phyloP scores from a whole-genome alignment of 1,284 basidiomycete genomes.

The Trichosporon coremiiforme region DNA sequence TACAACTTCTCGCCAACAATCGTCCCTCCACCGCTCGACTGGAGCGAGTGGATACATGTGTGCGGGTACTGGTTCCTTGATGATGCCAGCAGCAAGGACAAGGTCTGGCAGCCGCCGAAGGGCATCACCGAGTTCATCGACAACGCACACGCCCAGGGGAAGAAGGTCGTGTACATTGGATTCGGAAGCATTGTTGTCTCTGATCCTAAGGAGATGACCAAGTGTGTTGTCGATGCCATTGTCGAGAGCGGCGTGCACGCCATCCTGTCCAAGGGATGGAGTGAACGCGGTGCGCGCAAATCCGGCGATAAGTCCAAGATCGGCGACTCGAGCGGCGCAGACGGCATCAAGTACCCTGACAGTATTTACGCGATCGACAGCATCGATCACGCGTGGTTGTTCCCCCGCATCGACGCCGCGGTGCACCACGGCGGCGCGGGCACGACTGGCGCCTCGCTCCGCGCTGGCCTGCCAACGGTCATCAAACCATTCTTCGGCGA shows the following conservation, averaged over 20 bases:
- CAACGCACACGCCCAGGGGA: slow-evolving; percentile 67
- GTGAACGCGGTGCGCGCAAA: slow-evolving; percentile 75
- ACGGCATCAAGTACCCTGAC: slow-evolving; percentile 63
- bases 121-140: slow-evolving; percentile 81
- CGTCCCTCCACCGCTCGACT: slow-evolving; percentile 88
- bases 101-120: slow-evolving; percentile 82
- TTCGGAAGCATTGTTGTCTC: slow-evolving; percentile 98
- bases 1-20: slow-evolving; percentile 69
- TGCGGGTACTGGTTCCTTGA: slow-evolving; percentile 93
- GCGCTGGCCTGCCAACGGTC: slow-evolving; percentile 74
- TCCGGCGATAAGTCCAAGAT: slow-evolving; percentile 39
- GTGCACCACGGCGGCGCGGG: slow-evolving; percentile 98
- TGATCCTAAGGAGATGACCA: slow-evolving; percentile 88
- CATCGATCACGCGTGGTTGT: slow-evolving; percentile 96
- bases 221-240: slow-evolving; percentile 85
- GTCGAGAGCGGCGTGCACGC: slow-evolving; percentile 80
- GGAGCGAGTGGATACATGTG: slow-evolving; percentile 97
- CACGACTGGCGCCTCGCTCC: slow-evolving; percentile 87
- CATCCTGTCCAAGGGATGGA: slow-evolving; percentile 97
- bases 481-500: slow-evolving; percentile 98
- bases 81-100: slow-evolving; percentile 69
- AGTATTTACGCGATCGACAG: slow-evolving; percentile 79
- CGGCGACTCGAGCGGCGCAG: slow-evolving; percentile 39
- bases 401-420: slow-evolving; percentile 87
- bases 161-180: slow-evolving; percentile 96